These are phyloP conservation scores for Didymella segeticola DNA, from an alignment of 2,329 filamentous ascomycete species.

Conservation along the genomic window DNA sequence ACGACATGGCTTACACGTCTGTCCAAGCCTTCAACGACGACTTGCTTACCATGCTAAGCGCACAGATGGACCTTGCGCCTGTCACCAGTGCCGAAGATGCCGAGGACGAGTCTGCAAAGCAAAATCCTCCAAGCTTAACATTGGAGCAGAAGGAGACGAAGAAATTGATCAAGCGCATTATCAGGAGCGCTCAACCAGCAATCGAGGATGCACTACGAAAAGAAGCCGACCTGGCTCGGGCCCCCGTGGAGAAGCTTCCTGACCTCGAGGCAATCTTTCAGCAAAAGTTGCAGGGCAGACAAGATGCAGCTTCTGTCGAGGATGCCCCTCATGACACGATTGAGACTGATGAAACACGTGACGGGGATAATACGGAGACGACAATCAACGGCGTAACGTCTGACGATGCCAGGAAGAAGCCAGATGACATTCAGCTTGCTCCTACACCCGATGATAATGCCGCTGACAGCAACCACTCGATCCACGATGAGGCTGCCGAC, in stretches of 20 bases:
- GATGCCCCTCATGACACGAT: slow-evolving; percentile 32
- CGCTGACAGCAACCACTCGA: slow-evolving; percentile 34
- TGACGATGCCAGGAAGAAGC: slow-evolving; percentile 23
- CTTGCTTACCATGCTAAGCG: slow-evolving; percentile 62
- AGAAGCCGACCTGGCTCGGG: slow-evolving; percentile 80
- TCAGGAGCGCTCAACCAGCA: slow-evolving; percentile 79
- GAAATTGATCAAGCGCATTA: slow-evolving; percentile 85
- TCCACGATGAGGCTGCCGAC: slow-evolving; percentile 43
- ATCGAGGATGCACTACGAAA: slow-evolving; percentile 78
- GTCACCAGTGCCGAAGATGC: slow-evolving; percentile 49
- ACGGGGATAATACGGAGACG: slow-evolving; percentile 21
- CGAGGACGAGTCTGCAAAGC: slow-evolving; percentile 51
- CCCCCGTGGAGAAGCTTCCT: slow-evolving; percentile 72
- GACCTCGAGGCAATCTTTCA: slow-evolving; percentile 79
- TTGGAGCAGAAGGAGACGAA: slow-evolving; percentile 80
- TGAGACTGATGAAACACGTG: slow-evolving; percentile 22
- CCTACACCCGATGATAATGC: slow-evolving; percentile 46
- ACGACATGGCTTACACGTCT: slow-evolving; percentile 65
- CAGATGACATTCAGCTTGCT: slow-evolving; percentile 37
- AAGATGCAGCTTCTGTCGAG: slow-evolving; percentile 44
- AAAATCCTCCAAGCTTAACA: slow-evolving; percentile 51
- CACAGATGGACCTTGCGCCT: slow-evolving; percentile 59
- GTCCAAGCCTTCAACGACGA: slow-evolving; percentile 67
- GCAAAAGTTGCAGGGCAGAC: slow-evolving; percentile 63
- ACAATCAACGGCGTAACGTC: slow-evolving; percentile 20